A percentile compares a stretch with the other conserved stretches of the same genome.
These are phyloP conservation scores for Carex scoparia DNA, from an alignment of 176 grass and related monocot genomes.

Conservation along the genomic window DNA sequence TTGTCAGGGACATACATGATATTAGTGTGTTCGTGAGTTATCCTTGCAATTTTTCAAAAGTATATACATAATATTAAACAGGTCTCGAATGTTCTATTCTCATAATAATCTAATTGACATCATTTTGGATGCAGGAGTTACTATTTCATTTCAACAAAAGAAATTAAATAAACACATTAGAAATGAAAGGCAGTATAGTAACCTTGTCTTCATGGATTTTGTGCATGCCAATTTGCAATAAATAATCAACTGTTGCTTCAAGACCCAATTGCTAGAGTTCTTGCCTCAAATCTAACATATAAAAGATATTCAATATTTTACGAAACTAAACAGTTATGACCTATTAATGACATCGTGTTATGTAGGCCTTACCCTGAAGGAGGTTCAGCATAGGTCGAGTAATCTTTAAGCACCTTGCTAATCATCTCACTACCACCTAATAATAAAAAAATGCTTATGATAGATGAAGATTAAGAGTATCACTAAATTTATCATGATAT, in stretches of 20 bases:
- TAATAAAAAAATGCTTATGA: slow-evolving; percentile 21
- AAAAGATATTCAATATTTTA: not conserved
- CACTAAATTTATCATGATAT: no score
- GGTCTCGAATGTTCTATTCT: not conserved
- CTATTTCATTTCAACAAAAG: not conserved
- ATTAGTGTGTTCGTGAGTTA: not conserved
- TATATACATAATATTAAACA: not conserved
- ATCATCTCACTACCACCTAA: slow-evolving; percentile 96
- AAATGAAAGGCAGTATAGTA: not conserved
- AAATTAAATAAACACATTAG: not conserved
- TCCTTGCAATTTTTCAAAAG: not conserved
- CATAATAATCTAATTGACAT: not conserved
- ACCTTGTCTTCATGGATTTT: slow-evolving; percentile 87
- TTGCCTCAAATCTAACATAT: slow-evolving; percentile 68
- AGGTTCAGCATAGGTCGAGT: slow-evolving; percentile 88
- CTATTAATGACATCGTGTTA: not conserved
- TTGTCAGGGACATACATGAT: no score
- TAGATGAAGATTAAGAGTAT: not conserved
- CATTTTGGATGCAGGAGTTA: not conserved
- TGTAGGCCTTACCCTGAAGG: slow-evolving; percentile 58
- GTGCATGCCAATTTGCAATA: slow-evolving; percentile 64
- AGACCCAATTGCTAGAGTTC: slow-evolving; percentile 84
- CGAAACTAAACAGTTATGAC: no score
- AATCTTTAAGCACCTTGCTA: slow-evolving; percentile 62
- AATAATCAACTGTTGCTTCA: slow-evolving; percentile 76